Percentiles rank a stretch among this genome's conserved stretches.
These are phyloP conservation scores for Cutaneotrichosporon sp. DNA, from an alignment of 1,284 basidiomycete species.

Conservation along the genomic window DNA sequence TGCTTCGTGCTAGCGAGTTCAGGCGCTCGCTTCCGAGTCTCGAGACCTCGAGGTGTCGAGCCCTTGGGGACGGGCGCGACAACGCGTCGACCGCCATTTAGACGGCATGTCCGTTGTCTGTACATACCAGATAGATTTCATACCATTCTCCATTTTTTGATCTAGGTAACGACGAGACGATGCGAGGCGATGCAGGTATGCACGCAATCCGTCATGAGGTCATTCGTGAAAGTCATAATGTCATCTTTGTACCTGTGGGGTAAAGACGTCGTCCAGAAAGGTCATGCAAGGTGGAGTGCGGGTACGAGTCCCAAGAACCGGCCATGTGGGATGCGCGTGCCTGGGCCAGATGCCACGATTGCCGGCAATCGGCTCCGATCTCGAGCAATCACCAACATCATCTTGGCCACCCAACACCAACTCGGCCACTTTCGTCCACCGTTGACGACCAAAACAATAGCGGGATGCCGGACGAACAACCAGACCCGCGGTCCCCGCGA, in stretches of 20 bases:
- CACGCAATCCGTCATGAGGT: neutral
- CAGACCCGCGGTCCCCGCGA: slow-evolving; percentile 1
- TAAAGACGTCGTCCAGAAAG: too few relatives aligned
- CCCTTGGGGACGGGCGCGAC: neutral
- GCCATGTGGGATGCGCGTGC: neutral
- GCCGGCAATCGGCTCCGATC: too few relatives aligned
- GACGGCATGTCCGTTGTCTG: neutral
- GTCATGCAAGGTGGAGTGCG: neutral
- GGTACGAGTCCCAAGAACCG: neutral
- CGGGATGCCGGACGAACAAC: slow-evolving; percentile 4
- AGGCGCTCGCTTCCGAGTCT: too few relatives aligned
- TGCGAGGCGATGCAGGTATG: too few relatives aligned
- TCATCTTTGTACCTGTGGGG: too few relatives aligned
- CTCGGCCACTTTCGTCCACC: neutral
- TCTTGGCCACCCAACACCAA: slow-evolving; percentile 1
- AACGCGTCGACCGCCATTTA: neutral
- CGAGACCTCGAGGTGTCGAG: too few relatives aligned
- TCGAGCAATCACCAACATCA: too few relatives aligned
- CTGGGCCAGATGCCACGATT: neutral
- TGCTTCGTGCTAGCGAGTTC: neutral
- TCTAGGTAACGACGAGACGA: neutral
- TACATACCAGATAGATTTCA: slow-evolving; percentile 7
- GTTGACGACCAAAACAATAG: too few relatives aligned
- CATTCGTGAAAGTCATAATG: neutral
- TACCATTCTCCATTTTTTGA: neutral